phyloP scores from a whole-genome alignment of 2,329 filamentous ascomycete species.

The Beauveria scarabaeidicola region DNA sequence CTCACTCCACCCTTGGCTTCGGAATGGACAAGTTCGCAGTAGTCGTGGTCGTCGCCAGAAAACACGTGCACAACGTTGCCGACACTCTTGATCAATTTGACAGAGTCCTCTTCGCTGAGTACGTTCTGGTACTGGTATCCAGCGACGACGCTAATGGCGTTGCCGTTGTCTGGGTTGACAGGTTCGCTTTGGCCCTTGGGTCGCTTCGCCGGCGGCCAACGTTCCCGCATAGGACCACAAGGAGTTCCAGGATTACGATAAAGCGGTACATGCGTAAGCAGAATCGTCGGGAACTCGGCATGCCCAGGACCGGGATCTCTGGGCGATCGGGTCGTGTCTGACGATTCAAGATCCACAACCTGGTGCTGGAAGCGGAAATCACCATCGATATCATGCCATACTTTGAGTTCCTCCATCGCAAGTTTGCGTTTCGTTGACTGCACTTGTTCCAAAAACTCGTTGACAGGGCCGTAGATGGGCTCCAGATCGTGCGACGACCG shows the following conservation, averaged over 20 bases:
- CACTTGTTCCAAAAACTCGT: constrained; percentile 65
- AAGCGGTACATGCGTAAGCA: constrained; percentile 85
- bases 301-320: constrained; percentile 35
- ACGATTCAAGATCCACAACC: constrained; percentile 49
- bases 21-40: constrained; percentile 81
- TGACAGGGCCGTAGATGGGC: constrained; percentile 65
- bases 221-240: constrained; percentile 80
- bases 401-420: constrained; percentile 58
- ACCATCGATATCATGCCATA: constrained; percentile 51
- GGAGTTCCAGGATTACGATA: constrained; percentile 75
- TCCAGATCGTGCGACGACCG: constrained; percentile 42
- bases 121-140: constrained; percentile 99
- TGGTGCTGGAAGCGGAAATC: constrained; percentile 49
- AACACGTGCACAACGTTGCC: constrained; percentile 82
- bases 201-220: constrained; percentile 62
- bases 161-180: constrained; percentile 56
- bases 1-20: constrained; percentile 54
- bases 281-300: constrained; percentile 71
- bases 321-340: constrained; percentile 23
- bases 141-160: constrained; percentile 65
- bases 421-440: constrained; percentile 57
- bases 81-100: constrained; percentile 65
- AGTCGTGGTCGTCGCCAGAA: constrained; percentile 95
- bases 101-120: constrained; percentile 66
- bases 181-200: constrained; percentile 48